A percentile compares a stretch with the other conserved stretches of the same genome.
phyloP scores from a whole-genome alignment of 208 protist species.

The Strigomonas culicis region DNA sequence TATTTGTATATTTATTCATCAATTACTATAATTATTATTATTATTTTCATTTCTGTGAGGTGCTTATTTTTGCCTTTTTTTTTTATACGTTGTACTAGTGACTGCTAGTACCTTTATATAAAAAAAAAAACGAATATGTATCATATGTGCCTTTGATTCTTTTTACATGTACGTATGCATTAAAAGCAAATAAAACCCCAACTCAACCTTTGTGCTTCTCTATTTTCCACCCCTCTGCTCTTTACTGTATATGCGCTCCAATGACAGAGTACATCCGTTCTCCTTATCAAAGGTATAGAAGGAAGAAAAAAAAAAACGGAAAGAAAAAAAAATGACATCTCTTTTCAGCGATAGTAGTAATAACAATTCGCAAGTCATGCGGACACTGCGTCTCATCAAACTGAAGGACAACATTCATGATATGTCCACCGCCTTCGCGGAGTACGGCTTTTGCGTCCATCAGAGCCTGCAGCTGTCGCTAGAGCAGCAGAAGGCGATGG shows the following conservation, averaged over 20 bases:
- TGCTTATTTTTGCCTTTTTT: slow-evolving; percentile 14
- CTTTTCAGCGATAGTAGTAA: not conserved
- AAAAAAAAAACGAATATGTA: not conserved
- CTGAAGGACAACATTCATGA: slow-evolving; percentile 7
- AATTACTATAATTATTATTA: not conserved
- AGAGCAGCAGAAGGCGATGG: not conserved
- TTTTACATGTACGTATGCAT: too few species aligned
- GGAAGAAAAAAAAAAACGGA: slow-evolving; percentile 4
- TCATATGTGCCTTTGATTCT: not conserved
- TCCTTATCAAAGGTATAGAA: too few species aligned
- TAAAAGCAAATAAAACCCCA: too few species aligned
- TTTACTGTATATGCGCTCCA: not conserved
- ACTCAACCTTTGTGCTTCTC: slow-evolving; percentile 6
- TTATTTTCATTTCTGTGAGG: not conserved
- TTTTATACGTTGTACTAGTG: slow-evolving; percentile 6
- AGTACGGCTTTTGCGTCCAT: not conserved
- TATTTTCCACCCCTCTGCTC: not conserved
- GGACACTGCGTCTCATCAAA: not conserved
- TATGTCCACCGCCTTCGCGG: not conserved
- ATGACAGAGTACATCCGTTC: not conserved
- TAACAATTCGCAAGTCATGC: slow-evolving; percentile 3
- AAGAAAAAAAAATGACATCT: not conserved
- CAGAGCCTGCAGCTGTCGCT: slow-evolving; percentile 3
- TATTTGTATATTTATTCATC: too few species aligned
- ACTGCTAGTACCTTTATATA: slow-evolving; percentile 4